Evolutionary conservation across 2,329 filamentous ascomycete species (phyloP).

Genomic region (Arthroderma sp.): DNA sequence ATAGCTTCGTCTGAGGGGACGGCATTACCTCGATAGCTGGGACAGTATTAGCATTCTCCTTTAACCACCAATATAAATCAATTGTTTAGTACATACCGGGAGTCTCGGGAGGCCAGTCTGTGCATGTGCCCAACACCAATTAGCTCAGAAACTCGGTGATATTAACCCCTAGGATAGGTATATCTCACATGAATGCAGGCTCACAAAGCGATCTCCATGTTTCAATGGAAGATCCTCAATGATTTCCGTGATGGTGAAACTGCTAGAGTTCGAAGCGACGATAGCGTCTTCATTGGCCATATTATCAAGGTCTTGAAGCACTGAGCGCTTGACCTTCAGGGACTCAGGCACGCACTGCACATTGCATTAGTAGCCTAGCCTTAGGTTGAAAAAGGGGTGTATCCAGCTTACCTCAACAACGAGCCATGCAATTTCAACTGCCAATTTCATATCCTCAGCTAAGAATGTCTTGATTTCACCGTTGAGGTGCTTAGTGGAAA

Average conservation of each 20-base stretch:
- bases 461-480: slow-evolving; percentile 15
- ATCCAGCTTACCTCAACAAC: slow-evolving; percentile 22
- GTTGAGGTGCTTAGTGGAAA: background rate
- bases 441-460: slow-evolving; percentile 12
- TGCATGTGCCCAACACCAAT: background rate
- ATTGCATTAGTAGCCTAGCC: background rate
- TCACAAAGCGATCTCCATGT: slow-evolving; percentile 26
- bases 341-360: slow-evolving; percentile 34
- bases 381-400: background rate
- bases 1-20: slow-evolving; percentile 19
- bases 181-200: slow-evolving; percentile 30
- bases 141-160: background rate
- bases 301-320: slow-evolving; percentile 29
- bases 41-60: background rate
- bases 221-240: slow-evolving; percentile 24
- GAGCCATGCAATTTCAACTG: slow-evolving; percentile 21
- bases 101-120: slow-evolving; percentile 30
- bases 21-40: slow-evolving; percentile 30
- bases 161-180: background rate
- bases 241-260: slow-evolving; percentile 34
- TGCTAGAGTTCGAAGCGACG: slow-evolving; percentile 37
- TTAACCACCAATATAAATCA: background rate
- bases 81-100: slow-evolving; percentile 13
- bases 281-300: slow-evolving; percentile 25
- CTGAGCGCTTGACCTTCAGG: slow-evolving; percentile 28